A percentile compares a stretch with the other conserved stretches of the same genome.
phyloP scores from a whole-genome alignment of 2,329 filamentous ascomycete genomes.

The Westerdykella sp. region DNA sequence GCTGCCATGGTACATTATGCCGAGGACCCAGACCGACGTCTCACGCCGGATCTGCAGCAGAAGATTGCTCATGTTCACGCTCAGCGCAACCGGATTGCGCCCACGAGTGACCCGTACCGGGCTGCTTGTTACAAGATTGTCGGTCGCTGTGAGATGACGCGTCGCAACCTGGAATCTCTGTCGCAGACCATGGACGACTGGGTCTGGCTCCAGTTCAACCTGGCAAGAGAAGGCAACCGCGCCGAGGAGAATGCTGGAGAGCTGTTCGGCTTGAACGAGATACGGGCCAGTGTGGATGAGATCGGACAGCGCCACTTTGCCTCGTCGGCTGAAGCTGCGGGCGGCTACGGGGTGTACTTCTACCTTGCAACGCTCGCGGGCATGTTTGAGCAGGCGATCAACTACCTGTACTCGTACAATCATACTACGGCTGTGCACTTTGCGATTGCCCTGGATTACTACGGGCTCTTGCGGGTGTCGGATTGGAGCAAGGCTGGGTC shows the following conservation, averaged over 20 bases:
- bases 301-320: slow-evolving; percentile 89
- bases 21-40: slow-evolving; percentile 65
- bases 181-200: slow-evolving; percentile 57
- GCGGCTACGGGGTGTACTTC: slow-evolving; percentile 84
- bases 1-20: slow-evolving; percentile 83
- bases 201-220: slow-evolving; percentile 60
- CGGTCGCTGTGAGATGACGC: slow-evolving; percentile 62
- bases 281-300: slow-evolving; percentile 75
- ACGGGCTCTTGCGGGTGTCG: slow-evolving; percentile 65
- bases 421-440: slow-evolving; percentile 95
- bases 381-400: slow-evolving; percentile 89
- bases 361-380: slow-evolving; percentile 85
- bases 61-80: slow-evolving; percentile 87
- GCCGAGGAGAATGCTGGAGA: slow-evolving; percentile 58
- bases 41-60: slow-evolving; percentile 73
- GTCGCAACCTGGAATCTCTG: slow-evolving; percentile 52
- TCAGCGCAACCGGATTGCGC: slow-evolving; percentile 74
- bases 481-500: slow-evolving; percentile 61
- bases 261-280: slow-evolving; percentile 57
- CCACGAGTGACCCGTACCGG: slow-evolving; percentile 86
- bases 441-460: slow-evolving; percentile 72
- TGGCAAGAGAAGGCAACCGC: slow-evolving; percentile 56
- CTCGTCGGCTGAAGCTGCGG: slow-evolving; percentile 70
- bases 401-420: slow-evolving; percentile 84
- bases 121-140: slow-evolving; percentile 98